Conservation (phyloP, 73 alveolate species). For the Paramecium bursaria region DNA sequence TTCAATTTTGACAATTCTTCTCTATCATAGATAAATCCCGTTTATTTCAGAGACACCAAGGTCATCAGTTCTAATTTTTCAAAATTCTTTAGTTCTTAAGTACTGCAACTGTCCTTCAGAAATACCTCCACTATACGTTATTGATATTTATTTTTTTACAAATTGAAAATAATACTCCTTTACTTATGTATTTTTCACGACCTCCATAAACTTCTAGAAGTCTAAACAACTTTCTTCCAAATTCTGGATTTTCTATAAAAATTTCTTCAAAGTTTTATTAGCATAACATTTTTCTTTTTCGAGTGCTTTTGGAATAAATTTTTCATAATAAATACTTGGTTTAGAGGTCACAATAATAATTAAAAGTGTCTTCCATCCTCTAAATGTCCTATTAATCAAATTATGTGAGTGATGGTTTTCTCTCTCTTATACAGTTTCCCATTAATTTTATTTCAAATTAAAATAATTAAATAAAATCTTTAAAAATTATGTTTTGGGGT, state of each 20-base stretch:
- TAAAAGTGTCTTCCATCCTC: not conserved
- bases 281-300: constrained; percentile 42
- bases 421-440: constrained; percentile 57
- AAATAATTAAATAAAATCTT: constrained; percentile 60
- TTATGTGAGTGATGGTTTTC: constrained; percentile 36
- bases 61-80: constrained; percentile 37
- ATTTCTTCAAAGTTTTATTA: constrained; percentile 40
- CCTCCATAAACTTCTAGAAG: constrained; percentile 36
- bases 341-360: constrained; percentile 47
- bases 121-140: constrained; percentile 63
- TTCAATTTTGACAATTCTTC: constrained; percentile 29
- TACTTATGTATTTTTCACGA: constrained; percentile 19
- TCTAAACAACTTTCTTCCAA: constrained; percentile 34
- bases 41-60: constrained; percentile 7
- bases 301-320: constrained; percentile 23
- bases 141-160: constrained; percentile 30
- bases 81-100: not conserved
- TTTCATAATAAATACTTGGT: not conserved
- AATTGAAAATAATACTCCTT: constrained; percentile 23
- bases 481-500: constrained; percentile 83
- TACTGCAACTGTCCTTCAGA: constrained; percentile 5
- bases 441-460: constrained; percentile 19
- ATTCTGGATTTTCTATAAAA: constrained; percentile 47
- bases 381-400: constrained; percentile 32
- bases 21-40: not conserved